A percentile compares a stretch with the other conserved stretches of the same genome.
These are phyloP conservation scores for Suillus tomentosus DNA, from an alignment of 768 basidiomycete species.

Conservation along the genomic window DNA sequence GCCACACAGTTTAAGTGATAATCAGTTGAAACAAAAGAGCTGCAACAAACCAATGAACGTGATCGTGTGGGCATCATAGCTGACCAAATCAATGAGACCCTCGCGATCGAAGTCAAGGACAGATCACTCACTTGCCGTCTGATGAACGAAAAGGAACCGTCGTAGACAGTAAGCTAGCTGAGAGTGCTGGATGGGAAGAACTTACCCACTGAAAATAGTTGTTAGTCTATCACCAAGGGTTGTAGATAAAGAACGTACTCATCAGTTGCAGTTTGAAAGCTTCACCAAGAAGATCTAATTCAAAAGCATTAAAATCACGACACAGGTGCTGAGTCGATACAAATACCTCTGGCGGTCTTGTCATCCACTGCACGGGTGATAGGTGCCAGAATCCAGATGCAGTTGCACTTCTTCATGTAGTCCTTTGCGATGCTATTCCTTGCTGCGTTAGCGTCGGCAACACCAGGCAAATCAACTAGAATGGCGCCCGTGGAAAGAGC, in stretches of 20 bases:
- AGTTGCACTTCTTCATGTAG: conserved; percentile 67
- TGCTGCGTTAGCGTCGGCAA: conserved; percentile 67
- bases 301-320: background rate
- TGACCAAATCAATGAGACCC: conserved; percentile 21
- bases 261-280: conserved; percentile 64
- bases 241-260: conserved; percentile 40
- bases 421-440: conserved; percentile 62
- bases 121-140: conserved; percentile 57
- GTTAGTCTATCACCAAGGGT: background rate
- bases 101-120: conserved; percentile 5
- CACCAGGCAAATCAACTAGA: conserved; percentile 67
- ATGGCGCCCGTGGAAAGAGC: conserved; percentile 62
- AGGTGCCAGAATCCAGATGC: conserved; percentile 68
- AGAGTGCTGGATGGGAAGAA: conserved; percentile 6
- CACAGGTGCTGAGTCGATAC: background rate
- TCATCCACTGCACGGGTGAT: conserved; percentile 66
- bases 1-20: background rate
- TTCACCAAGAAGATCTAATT: conserved; percentile 58
- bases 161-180: background rate
- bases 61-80: conserved; percentile 59
- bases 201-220: conserved; percentile 43
- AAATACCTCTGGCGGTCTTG: conserved; percentile 57
- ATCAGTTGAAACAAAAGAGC: background rate
- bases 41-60: conserved; percentile 54
- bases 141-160: background rate